Evolutionary conservation across 2,329 filamentous ascomycete genomes (phyloP), one percentile per base, ranked within the genome.

Genomic region (Hymenoscyphus linearis): DNA sequence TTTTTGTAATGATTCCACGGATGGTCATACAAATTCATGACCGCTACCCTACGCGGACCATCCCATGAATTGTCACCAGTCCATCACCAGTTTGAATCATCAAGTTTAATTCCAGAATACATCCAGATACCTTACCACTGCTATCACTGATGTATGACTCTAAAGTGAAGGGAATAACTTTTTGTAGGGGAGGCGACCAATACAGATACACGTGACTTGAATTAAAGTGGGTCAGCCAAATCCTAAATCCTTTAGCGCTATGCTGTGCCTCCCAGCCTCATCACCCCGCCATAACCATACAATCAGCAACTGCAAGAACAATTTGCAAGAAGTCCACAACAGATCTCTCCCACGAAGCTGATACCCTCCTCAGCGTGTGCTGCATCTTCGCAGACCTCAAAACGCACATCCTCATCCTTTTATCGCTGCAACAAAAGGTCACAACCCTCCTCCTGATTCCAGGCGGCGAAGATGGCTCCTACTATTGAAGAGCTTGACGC

Each of bases 401-500:
- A 68, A 58, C 55, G n/a, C 52, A 50, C 57, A 59, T 52, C 37
- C 55, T 59, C 57, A 59, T 52, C 37, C 55, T 59, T 61, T 61
- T 65, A 66, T 65, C 62, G 65, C 66, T 58, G 61, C 61, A 65
- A 62, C 60, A 61, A 64, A 68, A 66, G 64, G 67, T 65, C 57
- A 62, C 62, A 58, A 58, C 52, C 25, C 63, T 60, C 52, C 18
- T 64, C 59, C 62, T 40, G 40, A 66, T 59, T 60, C 59, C 60
- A 64, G 74, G 74, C 72, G 71, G 70, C 70, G 65, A 79, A 75
- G 76, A 88, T 88, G 85, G 80, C 85, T 75, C 80, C 85, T 75
- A 81, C 89, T 73, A 93, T 99, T 78, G 86, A 89, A 77, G 95
- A 99, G 86, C 87, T 99, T 81, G 95, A 99, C 85, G 88, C 83